Conservation (phyloP, 2,329 filamentous ascomycete species). For the Verticillium albo-atrum region DNA sequence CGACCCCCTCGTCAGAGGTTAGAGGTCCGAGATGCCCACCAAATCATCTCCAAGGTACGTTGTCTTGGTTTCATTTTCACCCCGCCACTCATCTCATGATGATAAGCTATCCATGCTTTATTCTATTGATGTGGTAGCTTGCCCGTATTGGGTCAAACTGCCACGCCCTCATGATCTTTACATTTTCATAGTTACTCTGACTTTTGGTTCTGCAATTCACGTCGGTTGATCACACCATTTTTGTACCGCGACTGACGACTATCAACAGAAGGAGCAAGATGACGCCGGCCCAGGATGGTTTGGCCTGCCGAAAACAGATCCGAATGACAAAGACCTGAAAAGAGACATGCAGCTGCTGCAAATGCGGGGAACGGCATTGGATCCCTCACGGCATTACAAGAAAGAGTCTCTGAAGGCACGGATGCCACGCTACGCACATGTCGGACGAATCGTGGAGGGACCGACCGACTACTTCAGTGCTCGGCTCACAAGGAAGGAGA, state of each 20-base stretch:
- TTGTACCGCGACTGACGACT: neutral
- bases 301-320: constrained; percentile 76
- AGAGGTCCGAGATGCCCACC: neutral
- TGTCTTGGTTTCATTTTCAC: neutral
- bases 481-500: constrained; percentile 79
- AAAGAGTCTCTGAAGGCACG: constrained; percentile 71
- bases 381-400: constrained; percentile 87
- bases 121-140: constrained; percentile 20
- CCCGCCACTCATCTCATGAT: constrained; percentile 24
- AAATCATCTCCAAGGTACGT: neutral
- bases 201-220: too few species aligned
- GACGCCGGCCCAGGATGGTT: constrained; percentile 84
- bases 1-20: neutral
- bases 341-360: constrained; percentile 84
- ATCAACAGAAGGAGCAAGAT: constrained; percentile 19
- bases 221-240: too few species aligned
- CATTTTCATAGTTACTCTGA: constrained; percentile 73
- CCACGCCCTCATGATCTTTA: constrained; percentile 55
- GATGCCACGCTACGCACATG: constrained; percentile 78
- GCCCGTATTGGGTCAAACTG: constrained; percentile 34
- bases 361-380: constrained; percentile 76
- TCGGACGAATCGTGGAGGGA: constrained; percentile 84
- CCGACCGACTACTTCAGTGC: constrained; percentile 82
- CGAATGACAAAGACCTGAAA: constrained; percentile 79
- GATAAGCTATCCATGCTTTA: constrained; percentile 29